Evolutionary conservation across 441 rosid species (phyloP), one percentile per base, ranked within the genome.

Genomic region (Aquilaria agallochum): DNA sequence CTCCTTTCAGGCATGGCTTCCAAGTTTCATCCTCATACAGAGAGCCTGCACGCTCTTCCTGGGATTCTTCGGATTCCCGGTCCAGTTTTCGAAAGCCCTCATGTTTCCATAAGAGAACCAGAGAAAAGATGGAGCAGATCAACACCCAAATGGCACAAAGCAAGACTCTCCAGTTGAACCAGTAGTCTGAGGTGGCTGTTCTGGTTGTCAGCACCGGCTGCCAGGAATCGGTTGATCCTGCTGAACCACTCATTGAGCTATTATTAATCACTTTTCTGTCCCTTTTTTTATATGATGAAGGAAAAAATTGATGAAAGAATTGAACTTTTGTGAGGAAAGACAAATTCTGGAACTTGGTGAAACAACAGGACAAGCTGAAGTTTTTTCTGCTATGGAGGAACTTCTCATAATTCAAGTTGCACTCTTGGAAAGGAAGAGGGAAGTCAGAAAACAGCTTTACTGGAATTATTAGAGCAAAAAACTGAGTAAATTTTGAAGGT

Each of bases 21-120:
- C 96, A 91, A 20, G 85, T 78, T 40, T 91, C 92, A 54, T 91
- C 96, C 34, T 82, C 94, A 45, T 74, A 83, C 59, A 91, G 68
- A 54, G 71, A 62, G 32, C 84, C 84, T 30, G 68, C 73, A 61
- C 72, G 54, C 72, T 79, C 86, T 68, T 71, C 58, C 31, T 65
- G 59, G n/a, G 68, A 69, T 66, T 73, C 87, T 36, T 62, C 64
- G 42, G 42, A 20, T 1, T 15, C 45, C 20, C 50, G 63, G 0
- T 27, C 64, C 42, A 58, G 74, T 53, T 65, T 53, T 31, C 66
- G 60, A 57, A 75, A 77, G 2, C 77, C 78, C 73, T 89, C 92
- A 62, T 80, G 54, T 67, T 77, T 85, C 83, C 84, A 71, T 62
- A 91, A 77, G 11, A 85, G 69, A 58, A 62, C 27, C 12, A 59